phyloP scores from a whole-genome alignment of 352 stramenopile species.

The Peronospora belbahrii region DNA sequence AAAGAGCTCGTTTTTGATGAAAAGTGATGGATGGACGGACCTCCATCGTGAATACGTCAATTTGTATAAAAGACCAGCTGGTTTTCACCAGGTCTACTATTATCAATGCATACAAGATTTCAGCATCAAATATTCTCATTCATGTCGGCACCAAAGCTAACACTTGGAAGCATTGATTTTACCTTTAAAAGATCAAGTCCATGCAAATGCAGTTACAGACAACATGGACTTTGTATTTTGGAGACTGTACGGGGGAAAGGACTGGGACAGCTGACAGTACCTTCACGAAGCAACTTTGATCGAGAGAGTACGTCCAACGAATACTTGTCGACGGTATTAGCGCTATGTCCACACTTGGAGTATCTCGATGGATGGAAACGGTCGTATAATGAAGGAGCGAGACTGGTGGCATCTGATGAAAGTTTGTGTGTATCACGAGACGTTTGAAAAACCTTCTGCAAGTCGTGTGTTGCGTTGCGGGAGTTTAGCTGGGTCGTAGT shows the following conservation, averaged over 20 bases:
- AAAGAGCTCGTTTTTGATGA: no score
- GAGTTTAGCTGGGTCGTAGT: conserved; percentile 70
- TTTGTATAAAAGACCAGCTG: no score
- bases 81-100: no score
- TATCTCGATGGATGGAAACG: conserved; percentile 62
- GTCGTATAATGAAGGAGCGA: conserved; percentile 34
- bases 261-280: conserved; percentile 30
- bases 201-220: conserved; percentile 29
- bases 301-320: conserved; percentile 29
- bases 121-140: no score
- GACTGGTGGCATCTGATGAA: conserved; percentile 31
- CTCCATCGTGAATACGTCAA: no score
- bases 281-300: conserved; percentile 27
- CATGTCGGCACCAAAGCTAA: no score
- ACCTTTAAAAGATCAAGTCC: conserved; percentile 22
- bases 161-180: conserved; percentile 34
- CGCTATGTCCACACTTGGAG: conserved; percentile 44
- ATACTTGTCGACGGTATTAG: conserved; percentile 22
- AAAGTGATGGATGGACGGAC: no score
- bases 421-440: conserved; percentile 27
- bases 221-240: conserved; percentile 37
- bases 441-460: conserved; percentile 42
- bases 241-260: conserved; percentile 23
- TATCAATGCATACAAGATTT: no score
- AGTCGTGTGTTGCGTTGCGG: conserved; percentile 27